phyloP scores from a whole-genome alignment of 352 stramenopile species.

The Halophytophthora polymorphica region DNA sequence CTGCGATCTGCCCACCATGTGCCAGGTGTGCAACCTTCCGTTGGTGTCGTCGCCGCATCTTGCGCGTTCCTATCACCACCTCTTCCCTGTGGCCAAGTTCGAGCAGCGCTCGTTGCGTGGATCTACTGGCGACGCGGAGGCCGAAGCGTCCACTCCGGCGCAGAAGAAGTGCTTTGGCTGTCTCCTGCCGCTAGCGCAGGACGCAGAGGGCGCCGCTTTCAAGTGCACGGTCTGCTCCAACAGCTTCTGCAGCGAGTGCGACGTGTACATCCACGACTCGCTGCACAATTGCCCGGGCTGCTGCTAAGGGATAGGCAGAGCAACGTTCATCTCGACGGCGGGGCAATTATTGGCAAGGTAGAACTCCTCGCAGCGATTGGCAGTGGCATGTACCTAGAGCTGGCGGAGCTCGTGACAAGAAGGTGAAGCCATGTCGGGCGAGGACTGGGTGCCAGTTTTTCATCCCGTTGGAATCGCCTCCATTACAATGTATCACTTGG shows the following conservation, averaged over 20 bases:
- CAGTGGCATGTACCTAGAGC: no score
- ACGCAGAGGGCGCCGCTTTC: constrained; percentile 58
- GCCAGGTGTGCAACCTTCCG: constrained; percentile 95
- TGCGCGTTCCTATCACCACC: constrained; percentile 96
- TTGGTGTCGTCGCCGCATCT: constrained; percentile 97
- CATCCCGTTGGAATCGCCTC: no score
- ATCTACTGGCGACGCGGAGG: constrained; percentile 16
- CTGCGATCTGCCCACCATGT: constrained; percentile 94
- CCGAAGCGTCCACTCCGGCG: constrained; percentile 8
- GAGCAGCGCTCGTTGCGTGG: constrained; percentile 56
- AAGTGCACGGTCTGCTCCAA: constrained; percentile 89
- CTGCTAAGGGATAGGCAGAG: constrained; percentile 27
- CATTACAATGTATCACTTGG: no score
- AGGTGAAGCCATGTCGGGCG: no score
- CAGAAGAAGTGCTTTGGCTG: constrained; percentile 81
- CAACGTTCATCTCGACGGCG: neutral
- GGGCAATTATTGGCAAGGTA: no score
- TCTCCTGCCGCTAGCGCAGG: constrained; percentile 44
- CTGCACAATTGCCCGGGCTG: constrained; percentile 98
- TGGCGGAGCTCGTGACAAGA: no score
- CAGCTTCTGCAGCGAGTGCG: constrained; percentile 96
- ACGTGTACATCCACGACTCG: constrained; percentile 97
- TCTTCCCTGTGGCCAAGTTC: constrained; percentile 97
- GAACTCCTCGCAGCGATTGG: no score
- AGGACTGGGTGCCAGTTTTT: no score